phyloP scores from a whole-genome alignment of 2,329 filamentous ascomycete genomes.

The Myrmaecium sp. region DNA sequence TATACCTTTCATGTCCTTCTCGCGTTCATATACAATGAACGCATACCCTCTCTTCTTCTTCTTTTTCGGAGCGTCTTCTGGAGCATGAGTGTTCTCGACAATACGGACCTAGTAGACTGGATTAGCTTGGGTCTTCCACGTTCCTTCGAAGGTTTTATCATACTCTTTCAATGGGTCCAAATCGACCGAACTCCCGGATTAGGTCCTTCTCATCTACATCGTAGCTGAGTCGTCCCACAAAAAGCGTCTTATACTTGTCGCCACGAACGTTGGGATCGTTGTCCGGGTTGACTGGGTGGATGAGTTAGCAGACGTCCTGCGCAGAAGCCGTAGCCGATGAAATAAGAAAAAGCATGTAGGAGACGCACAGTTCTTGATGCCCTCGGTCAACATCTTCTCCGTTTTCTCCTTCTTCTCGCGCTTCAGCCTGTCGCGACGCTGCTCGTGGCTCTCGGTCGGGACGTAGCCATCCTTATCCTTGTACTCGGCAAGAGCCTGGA shows the following conservation, averaged over 20 bases:
- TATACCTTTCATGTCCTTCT: slow-evolving; percentile 99
- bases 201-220: slow-evolving; percentile 78
- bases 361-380: slow-evolving; percentile 43
- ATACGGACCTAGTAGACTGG: slow-evolving; percentile 50
- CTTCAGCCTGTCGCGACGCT: slow-evolving; percentile 70
- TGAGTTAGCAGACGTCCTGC: slow-evolving; percentile 1
- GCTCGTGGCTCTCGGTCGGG: slow-evolving; percentile 84
- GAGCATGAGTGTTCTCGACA: slow-evolving; percentile 57
- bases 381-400: slow-evolving; percentile 47
- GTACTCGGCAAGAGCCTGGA: slow-evolving; percentile 60
- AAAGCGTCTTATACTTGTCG: slow-evolving; percentile 87
- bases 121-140: background rate
- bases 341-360: slow-evolving; percentile 1
- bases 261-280: slow-evolving; percentile 81
- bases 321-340: background rate
- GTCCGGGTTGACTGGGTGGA: slow-evolving; percentile 51
- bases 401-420: slow-evolving; percentile 57
- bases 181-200: slow-evolving; percentile 83
- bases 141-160: slow-evolving; percentile 15
- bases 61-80: slow-evolving; percentile 38
- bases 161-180: slow-evolving; percentile 85
- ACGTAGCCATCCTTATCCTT: slow-evolving; percentile 60
- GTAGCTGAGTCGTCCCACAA: slow-evolving; percentile 80
- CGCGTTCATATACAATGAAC: slow-evolving; percentile 91
- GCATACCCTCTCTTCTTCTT: slow-evolving; percentile 79